A percentile compares a stretch with the other conserved stretches of the same genome.
Evolutionary conservation across 768 basidiomycete species (phyloP).

Genomic region (Pulveroboletus sp.): DNA sequence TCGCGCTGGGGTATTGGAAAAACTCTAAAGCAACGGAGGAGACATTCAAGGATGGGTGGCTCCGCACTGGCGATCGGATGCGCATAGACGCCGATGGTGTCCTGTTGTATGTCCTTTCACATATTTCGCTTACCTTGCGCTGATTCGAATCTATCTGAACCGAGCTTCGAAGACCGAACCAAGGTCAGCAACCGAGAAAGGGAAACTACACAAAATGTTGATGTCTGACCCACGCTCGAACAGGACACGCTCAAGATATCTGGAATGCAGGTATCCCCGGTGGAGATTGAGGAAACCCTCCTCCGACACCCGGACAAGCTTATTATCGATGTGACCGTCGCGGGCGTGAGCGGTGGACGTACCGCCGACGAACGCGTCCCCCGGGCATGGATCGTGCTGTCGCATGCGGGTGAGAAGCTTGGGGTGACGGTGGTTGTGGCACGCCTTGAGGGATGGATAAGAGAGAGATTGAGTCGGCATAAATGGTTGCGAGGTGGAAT

Average conservation of each 20-base stretch:
- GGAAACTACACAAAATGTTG: background rate
- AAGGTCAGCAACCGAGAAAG: slow-evolving; percentile 45
- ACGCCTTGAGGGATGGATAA: slow-evolving; percentile 59
- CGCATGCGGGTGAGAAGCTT: slow-evolving; percentile 46
- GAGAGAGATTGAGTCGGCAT: slow-evolving; percentile 63
- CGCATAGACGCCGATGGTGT: slow-evolving; percentile 55
- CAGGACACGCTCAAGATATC: slow-evolving; percentile 82
- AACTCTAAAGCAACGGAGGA: slow-evolving; percentile 64
- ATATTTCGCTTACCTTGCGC: background rate
- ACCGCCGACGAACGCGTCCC: slow-evolving; percentile 73
- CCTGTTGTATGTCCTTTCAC: slow-evolving; percentile 53
- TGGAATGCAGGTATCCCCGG: slow-evolving; percentile 76
- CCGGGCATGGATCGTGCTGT: slow-evolving; percentile 76
- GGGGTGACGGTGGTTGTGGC: slow-evolving; percentile 41
- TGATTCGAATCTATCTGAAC: too few species aligned
- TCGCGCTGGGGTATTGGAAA: slow-evolving; percentile 70
- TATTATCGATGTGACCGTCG: slow-evolving; percentile 66
- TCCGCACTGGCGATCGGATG: slow-evolving; percentile 73
- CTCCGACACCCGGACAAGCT: slow-evolving; percentile 61
- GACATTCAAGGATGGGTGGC: slow-evolving; percentile 70
- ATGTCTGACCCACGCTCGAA: too few species aligned
- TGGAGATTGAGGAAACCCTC: slow-evolving; percentile 70
- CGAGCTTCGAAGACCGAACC: slow-evolving; percentile 68
- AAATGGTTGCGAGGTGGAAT: slow-evolving; percentile 79
- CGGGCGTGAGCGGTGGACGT: slow-evolving; percentile 70